A percentile compares a stretch with the other conserved stretches of the same genome.
Conservation (phyloP, 2,329 filamentous ascomycete species). For the Fusarium sp. region DNA sequence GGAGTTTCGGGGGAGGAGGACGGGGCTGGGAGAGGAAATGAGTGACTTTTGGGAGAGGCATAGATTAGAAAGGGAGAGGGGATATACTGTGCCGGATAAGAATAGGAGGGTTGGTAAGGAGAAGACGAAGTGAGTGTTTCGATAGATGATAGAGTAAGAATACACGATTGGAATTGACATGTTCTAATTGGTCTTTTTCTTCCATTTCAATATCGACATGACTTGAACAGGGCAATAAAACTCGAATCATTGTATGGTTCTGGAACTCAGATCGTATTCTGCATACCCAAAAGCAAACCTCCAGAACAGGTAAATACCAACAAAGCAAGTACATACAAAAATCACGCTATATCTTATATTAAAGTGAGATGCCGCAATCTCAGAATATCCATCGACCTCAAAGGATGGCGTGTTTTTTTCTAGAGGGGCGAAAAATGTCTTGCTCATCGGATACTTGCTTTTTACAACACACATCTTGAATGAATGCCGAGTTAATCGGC, state of each 20-base stretch:
- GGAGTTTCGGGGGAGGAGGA: conserved; percentile 27
- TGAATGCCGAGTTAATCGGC: not conserved
- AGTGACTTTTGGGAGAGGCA: conserved; percentile 55
- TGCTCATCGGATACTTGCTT: not conserved
- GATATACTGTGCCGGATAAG: conserved; percentile 52
- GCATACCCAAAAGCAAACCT: not conserved
- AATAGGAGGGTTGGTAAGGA: conserved; percentile 42
- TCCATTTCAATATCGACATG: too few species aligned
- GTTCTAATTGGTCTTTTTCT: too few species aligned
- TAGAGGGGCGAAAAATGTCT: not conserved
- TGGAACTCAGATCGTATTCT: not conserved
- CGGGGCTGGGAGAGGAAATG: conserved; percentile 42
- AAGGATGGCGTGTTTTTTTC: not conserved
- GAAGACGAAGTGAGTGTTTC: not conserved
- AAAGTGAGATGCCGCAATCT: not conserved
- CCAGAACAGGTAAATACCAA: not conserved
- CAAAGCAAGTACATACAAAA: not conserved
- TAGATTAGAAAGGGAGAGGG: conserved; percentile 50
- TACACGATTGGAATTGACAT: not conserved
- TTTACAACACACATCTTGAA: not conserved
- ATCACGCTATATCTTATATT: not conserved
- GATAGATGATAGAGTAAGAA: not conserved
- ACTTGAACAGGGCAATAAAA: not conserved
- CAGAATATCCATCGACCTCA: not conserved
- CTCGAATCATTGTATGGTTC: not conserved